Base-by-base conservation (phyloP, 192 early-diverging fungal genomes). In the Gigaspora rosea region DNA sequence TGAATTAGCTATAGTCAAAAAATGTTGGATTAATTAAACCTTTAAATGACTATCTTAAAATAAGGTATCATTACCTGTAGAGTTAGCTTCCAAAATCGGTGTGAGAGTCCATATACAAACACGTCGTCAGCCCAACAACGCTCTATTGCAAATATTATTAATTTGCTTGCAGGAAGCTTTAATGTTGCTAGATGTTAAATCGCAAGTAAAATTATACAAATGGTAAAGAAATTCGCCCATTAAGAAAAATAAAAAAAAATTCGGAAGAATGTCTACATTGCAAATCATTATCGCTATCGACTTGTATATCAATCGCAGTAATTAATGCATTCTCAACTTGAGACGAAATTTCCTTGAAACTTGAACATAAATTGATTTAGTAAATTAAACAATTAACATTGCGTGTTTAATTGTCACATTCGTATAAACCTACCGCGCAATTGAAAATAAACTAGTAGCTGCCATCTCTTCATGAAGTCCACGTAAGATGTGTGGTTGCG, bases 81-180 rank as follows among this genome's bases (percentile, higher is more conserved):
- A 0, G 90, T 91, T 46, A 91, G 76, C 54, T 85, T 89, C 90
- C 90, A 91, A 61, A 91, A 91, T 22, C 83, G 81, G 76, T 84
- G 79, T 0, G 87, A 85, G 13, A 91, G 59, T 2, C 81, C 82
- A 72, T 86, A 90, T 9, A 91, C 76, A 67, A 80, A 91, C 11
- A 91, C 81, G 22, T 91, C 73, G 11, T 87, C 79, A 12, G 88
- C 81, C 90, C 90, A 91, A 57, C 89, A 89, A 13, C 81, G 68
- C 46, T 83, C 78, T 22, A 91, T 85, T 2, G 90, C 86, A n/a
- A 78, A 68, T 11, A 89, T 72, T n/a, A 90, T 66, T 0, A 79
- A 83, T 61, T 80, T 78, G 51, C 82, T 88, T 0, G 87, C 85
- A 8, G 81, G 73, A 10, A 90, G 50, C 11, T 77, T 81, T 20